These are phyloP conservation scores for Teratosphaeria epicoccoides DNA, from an alignment of 2,329 filamentous ascomycete species.

Conservation along the genomic window DNA sequence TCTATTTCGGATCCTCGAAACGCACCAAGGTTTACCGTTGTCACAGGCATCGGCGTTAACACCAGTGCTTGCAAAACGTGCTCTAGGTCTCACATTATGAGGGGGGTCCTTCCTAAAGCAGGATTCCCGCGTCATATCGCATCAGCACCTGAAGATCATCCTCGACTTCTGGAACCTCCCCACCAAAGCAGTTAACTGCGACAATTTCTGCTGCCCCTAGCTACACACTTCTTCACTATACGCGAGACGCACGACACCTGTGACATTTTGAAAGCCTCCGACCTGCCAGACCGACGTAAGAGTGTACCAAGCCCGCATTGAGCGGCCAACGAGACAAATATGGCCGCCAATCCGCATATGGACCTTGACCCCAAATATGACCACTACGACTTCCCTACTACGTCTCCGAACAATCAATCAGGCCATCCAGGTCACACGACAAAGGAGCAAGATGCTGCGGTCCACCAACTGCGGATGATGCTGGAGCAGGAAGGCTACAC, in stretches of 20 bases:
- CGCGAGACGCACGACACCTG: not conserved
- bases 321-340: not conserved
- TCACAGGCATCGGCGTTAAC: not conserved
- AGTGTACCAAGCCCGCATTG: not conserved
- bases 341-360: not conserved
- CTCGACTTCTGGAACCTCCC: not conserved
- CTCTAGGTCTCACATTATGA: not conserved
- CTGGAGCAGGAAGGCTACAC: constrained; percentile 76
- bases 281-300: not conserved
- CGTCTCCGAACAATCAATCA: constrained; percentile 54
- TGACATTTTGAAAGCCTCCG: not conserved
- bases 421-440: constrained; percentile 87
- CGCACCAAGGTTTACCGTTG: not conserved
- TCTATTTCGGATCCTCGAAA: not conserved
- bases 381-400: constrained; percentile 84
- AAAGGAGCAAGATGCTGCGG: constrained; percentile 76
- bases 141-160: not conserved
- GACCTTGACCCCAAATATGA: constrained; percentile 37
- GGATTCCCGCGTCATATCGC: not conserved
- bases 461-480: constrained; percentile 71
- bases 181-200: not conserved
- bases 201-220: not conserved
- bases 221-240: not conserved
- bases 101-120: not conserved
- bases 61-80: not conserved